Conservation (phyloP, 2,329 filamentous ascomycete genomes). For the Shiraia bambusicola region DNA sequence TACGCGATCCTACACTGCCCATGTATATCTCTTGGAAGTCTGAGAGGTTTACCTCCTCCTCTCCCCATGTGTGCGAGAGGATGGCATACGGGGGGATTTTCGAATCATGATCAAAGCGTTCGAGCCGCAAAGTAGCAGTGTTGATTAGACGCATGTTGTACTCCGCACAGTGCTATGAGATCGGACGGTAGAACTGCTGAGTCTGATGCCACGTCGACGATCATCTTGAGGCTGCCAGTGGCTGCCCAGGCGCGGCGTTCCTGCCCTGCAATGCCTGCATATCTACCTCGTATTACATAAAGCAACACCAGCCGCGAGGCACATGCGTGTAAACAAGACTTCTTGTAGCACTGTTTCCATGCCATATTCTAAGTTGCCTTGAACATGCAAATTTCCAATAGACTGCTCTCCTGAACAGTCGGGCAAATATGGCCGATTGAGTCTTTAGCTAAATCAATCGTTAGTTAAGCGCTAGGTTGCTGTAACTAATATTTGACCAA, state of each 20-base stretch:
- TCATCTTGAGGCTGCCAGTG: neutral
- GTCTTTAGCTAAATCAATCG: no score
- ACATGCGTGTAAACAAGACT: no score
- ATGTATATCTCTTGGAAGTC: slow-evolving; percentile 6
- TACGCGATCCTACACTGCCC: neutral
- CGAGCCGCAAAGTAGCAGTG: slow-evolving; percentile 4
- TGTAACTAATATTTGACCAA: no score
- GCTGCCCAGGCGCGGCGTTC: neutral
- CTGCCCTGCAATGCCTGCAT: no score
- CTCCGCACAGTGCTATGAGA: neutral
- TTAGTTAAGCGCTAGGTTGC: no score
- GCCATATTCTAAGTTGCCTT: no score
- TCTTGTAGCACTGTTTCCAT: no score
- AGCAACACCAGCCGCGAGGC: no score
- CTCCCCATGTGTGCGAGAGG: slow-evolving; percentile 19
- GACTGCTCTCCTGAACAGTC: no score
- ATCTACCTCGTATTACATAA: no score
- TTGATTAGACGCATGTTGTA: slow-evolving; percentile 16
- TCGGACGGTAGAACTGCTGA: neutral
- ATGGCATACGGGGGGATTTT: slow-evolving; percentile 20
- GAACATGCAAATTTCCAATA: no score
- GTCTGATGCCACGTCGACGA: neutral
- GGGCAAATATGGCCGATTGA: no score
- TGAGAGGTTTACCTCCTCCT: slow-evolving; percentile 14
- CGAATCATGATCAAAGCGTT: slow-evolving; percentile 10